These are phyloP conservation scores for Rhodocollybia butyracea DNA, from an alignment of 768 basidiomycete species.

Conservation along the genomic window DNA sequence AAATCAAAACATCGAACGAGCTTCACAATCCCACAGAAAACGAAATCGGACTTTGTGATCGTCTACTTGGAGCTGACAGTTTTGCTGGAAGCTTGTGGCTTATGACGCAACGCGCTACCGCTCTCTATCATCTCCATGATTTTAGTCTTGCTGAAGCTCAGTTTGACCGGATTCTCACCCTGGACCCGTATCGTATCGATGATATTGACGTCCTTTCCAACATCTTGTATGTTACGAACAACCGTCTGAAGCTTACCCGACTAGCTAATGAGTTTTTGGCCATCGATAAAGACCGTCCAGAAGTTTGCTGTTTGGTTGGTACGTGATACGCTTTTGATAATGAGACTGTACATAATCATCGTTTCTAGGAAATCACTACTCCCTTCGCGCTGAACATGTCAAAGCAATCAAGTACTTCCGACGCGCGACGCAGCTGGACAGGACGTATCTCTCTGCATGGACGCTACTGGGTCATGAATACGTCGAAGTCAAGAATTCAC, in stretches of 20 bases:
- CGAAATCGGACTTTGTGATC: conserved; percentile 78
- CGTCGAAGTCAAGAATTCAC: conserved; percentile 98
- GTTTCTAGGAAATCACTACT: conserved; percentile 92
- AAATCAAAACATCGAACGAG: conserved; percentile 86
- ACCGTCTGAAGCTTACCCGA: conserved; percentile 81
- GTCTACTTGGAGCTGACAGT: conserved; percentile 61
- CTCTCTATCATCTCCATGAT: conserved; percentile 89
- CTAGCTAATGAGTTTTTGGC: conserved; percentile 89
- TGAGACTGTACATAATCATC: background rate
- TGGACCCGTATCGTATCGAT: conserved; percentile 89
- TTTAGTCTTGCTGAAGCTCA: conserved; percentile 82
- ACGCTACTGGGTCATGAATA: conserved; percentile 99
- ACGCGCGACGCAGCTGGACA: conserved; percentile 91
- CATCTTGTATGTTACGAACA: conserved; percentile 94
- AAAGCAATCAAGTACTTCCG: conserved; percentile 96
- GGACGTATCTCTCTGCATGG: conserved; percentile 96
- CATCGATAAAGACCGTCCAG: conserved; percentile 90
- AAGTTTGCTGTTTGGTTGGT: conserved; percentile 96
- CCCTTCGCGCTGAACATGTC: conserved; percentile 88
- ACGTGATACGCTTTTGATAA: conserved; percentile 24
- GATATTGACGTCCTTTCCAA: conserved; percentile 96
- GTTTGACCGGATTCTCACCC: conserved; percentile 76
- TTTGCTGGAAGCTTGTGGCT: conserved; percentile 86
- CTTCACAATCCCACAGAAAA: conserved; percentile 86
- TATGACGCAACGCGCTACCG: conserved; percentile 81